Conservation (phyloP, 192 early-diverging fungal genomes). For the Powellomyces hirtus region DNA sequence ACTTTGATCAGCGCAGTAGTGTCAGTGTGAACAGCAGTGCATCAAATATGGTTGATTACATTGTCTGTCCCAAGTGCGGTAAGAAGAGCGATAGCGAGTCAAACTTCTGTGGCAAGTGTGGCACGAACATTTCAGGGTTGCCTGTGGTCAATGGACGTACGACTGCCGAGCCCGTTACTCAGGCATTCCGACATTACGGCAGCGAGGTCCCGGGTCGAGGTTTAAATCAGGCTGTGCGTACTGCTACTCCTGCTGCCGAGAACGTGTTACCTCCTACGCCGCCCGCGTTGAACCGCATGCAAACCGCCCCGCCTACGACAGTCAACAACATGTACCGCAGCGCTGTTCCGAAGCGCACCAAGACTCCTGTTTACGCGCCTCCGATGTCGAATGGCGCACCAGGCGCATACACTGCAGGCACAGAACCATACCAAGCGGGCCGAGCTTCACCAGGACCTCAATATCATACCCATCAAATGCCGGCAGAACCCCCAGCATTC, state of each 20-base stretch:
- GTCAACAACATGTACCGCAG: not conserved
- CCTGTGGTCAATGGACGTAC: not conserved
- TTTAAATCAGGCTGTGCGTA: not conserved
- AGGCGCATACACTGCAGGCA: not conserved
- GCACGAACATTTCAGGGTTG: conserved; percentile 8
- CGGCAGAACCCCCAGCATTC: conserved; percentile 13
- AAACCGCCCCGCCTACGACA: not conserved
- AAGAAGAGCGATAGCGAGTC: conserved; percentile 26
- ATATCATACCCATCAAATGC: not conserved
- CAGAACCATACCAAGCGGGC: not conserved
- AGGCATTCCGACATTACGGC: not conserved
- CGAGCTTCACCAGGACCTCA: not conserved
- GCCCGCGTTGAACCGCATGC: not conserved
- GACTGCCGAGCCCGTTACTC: not conserved
- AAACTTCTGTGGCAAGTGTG: conserved; percentile 48
- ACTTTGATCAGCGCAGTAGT: conserved; percentile 1
- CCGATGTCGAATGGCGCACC: not conserved
- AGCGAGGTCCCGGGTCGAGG: not conserved
- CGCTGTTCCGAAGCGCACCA: not conserved
- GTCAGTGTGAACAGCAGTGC: conserved; percentile 10
- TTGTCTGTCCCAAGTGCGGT: conserved; percentile 34
- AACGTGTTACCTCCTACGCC: not conserved
- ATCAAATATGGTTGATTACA: conserved; percentile 2
- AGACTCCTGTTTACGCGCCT: not conserved
- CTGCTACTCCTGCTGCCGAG: not conserved